A percentile compares a stretch with the other conserved stretches of the same genome.
Conservation (phyloP, 352 stramenopile genomes). For the Phytopythium helicoides region DNA sequence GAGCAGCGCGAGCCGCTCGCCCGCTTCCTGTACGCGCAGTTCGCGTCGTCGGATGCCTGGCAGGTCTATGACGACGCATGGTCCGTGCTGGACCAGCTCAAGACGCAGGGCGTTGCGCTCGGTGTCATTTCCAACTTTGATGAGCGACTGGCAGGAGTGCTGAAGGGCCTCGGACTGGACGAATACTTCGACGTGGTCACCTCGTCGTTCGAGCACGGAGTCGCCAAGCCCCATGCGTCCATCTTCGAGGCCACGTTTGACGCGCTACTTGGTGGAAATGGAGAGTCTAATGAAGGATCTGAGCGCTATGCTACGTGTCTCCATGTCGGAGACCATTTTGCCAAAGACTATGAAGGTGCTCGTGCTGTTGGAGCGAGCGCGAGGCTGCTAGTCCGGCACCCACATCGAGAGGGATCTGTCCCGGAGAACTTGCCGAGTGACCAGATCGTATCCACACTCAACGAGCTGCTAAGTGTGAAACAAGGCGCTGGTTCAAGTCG, state of each 20-base stretch:
- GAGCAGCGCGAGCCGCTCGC: conserved; percentile 37
- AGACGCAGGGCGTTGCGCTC: conserved; percentile 20
- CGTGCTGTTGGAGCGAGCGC: conserved; percentile 35
- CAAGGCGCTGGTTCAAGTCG: too few relatives aligned
- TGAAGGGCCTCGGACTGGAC: conserved; percentile 38
- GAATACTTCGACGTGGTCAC: conserved; percentile 54
- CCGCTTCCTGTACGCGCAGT: conserved; percentile 51
- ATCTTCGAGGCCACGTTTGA: conserved; percentile 66
- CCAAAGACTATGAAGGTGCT: conserved; percentile 54
- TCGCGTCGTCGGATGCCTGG: conserved; percentile 48
- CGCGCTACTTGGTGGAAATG: conserved; percentile 10
- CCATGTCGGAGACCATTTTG: conserved; percentile 62
- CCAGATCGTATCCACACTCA: conserved; percentile 35
- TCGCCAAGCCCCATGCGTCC: conserved; percentile 45
- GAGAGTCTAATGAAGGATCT: background rate
- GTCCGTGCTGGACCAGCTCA: conserved; percentile 37
- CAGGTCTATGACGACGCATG: conserved; percentile 53
- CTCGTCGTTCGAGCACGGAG: conserved; percentile 48
- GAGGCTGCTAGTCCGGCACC: conserved; percentile 31
- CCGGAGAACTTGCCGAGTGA: conserved; percentile 3
- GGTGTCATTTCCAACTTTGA: conserved; percentile 83
- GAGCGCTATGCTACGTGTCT: conserved; percentile 21
- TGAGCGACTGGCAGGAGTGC: conserved; percentile 50
- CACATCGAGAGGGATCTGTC: background rate
- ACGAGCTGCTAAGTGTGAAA: conserved; percentile 20